phyloP scores from a whole-genome alignment of 345 rosid genomes.

The Leavenworthia alabamica region DNA sequence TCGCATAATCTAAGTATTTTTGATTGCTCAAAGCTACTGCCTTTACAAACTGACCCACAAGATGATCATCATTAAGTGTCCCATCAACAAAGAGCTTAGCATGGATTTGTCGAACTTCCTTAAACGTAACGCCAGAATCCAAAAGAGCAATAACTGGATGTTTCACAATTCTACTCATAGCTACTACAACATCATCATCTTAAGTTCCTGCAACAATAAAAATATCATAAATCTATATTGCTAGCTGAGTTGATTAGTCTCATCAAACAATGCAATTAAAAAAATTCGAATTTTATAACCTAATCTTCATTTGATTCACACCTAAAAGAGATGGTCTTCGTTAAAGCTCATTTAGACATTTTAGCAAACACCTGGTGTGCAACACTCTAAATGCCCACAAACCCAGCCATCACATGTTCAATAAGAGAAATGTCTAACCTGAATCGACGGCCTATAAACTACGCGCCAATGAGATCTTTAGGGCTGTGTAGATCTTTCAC shows the following conservation, averaged over 20 bases:
- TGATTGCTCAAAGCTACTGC: conserved; percentile 44
- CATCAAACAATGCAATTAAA: not conserved
- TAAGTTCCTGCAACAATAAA: conserved; percentile 6
- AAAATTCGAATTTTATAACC: not conserved
- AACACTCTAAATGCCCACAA: not conserved
- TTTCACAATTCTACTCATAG: conserved; percentile 23
- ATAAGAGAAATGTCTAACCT: not conserved
- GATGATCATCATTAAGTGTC: conserved; percentile 34
- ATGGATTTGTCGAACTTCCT: conserved; percentile 50
- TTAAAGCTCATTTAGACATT: not conserved
- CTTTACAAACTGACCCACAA: conserved; percentile 49
- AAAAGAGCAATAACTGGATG: conserved; percentile 25
- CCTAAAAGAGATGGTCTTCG: not conserved
- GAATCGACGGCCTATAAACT: not conserved
- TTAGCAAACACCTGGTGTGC: conserved; percentile 10
- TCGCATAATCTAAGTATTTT: conserved; percentile 37
- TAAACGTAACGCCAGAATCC: conserved; percentile 24
- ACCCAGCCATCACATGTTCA: not conserved
- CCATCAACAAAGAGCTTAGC: conserved; percentile 43
- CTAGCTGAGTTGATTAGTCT: not conserved
- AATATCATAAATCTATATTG: not conserved
- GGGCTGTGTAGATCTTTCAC: not conserved
- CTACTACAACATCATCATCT: conserved; percentile 17
- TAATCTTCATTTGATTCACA: not conserved
- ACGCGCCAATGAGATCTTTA: not conserved